Evolutionary conservation across 306 rosid species (phyloP), one percentile per base, ranked within the genome.

Genomic region (Alnus rubra): DNA sequence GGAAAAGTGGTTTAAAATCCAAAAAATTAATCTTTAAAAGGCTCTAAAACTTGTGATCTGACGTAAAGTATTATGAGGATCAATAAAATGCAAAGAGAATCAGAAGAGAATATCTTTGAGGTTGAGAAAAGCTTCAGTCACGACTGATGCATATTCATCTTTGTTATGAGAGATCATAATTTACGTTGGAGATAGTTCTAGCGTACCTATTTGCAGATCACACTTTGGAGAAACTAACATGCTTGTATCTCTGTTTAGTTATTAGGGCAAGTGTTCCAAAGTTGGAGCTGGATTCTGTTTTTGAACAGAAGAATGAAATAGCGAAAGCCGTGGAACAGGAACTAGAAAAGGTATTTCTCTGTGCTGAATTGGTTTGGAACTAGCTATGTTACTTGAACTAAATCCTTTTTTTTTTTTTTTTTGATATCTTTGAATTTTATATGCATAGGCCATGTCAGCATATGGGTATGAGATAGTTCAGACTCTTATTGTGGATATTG

Each of bases 221-320:
- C 50, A 59, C 4, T 58, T 73, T 58, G 23, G 70, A 50, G 67
- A 18, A 15, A 75, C 53, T 70, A 68, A 79, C 52, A 10, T 35
- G 64, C 15, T 31, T 60, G 9, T 59, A 48, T 76, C 44, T 69
- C 18, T 23, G 30, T 69, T 74, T 79, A 88, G 91, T 88, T 76
- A 83, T 85, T 47, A 83, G 91, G 83, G 89, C 89, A 51, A 81
- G 91, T 71, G 91, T 88, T 64, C 89, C 91, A 14, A 88, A 83
- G 75, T 79, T 88, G 87, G 89, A 83, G 52, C 83, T 88, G 28
- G 89, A 88, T 78, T 83, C 89, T 62, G 84, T 87, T 55, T 88
- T 88, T 65, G 89, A 83, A 72, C 91, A 88, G 83, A 88, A 88
- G 84, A 88, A 85, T 65, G 89, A 88, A 23, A 88, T 88, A 14